phyloP scores from a whole-genome alignment of 495 filamentous ascomycete species.

The Melanomma pulvis-pyrius region DNA sequence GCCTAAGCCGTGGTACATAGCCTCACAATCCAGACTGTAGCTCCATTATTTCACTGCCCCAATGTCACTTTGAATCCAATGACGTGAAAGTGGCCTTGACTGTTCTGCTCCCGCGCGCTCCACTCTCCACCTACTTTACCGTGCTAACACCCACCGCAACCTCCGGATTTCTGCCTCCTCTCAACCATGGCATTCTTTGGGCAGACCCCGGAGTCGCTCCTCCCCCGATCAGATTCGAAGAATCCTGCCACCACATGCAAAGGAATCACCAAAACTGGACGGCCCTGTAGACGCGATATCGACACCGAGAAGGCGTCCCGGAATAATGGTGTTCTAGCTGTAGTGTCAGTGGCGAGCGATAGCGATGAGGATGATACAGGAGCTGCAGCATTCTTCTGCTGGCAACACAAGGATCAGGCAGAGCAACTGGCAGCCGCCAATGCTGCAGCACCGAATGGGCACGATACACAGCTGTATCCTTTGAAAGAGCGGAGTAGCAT shows the following conservation, averaged over 20 bases:
- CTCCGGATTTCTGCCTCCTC: background rate
- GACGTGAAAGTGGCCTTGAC: slow-evolving; percentile 4
- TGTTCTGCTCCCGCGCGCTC: background rate
- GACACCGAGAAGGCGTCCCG: slow-evolving; percentile 48
- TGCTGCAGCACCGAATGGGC: slow-evolving; percentile 10
- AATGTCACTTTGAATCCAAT: background rate
- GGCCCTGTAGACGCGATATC: slow-evolving; percentile 74
- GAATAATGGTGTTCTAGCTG: slow-evolving; percentile 47
- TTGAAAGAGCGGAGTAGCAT: slow-evolving; percentile 70
- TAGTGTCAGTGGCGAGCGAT: slow-evolving; percentile 45
- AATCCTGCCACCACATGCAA: slow-evolving; percentile 83
- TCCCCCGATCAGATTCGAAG: slow-evolving; percentile 78
- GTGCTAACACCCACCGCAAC: background rate
- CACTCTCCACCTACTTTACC: background rate
- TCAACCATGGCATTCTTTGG: slow-evolving; percentile 44
- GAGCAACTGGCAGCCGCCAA: slow-evolving; percentile 38
- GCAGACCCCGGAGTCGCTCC: slow-evolving; percentile 79
- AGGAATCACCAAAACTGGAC: slow-evolving; percentile 77
- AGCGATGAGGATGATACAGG: slow-evolving; percentile 48
- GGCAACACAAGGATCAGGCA: slow-evolving; percentile 92
- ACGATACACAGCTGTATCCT: slow-evolving; percentile 43
- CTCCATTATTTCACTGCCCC: background rate
- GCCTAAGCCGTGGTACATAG: slow-evolving; percentile 13
- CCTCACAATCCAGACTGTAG: background rate
- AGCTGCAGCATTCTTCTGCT: slow-evolving; percentile 73